A percentile compares a stretch with the other conserved stretches of the same genome.
Evolutionary conservation across 768 basidiomycete species (phyloP).

Genomic region (Tylopilus subfusipes): DNA sequence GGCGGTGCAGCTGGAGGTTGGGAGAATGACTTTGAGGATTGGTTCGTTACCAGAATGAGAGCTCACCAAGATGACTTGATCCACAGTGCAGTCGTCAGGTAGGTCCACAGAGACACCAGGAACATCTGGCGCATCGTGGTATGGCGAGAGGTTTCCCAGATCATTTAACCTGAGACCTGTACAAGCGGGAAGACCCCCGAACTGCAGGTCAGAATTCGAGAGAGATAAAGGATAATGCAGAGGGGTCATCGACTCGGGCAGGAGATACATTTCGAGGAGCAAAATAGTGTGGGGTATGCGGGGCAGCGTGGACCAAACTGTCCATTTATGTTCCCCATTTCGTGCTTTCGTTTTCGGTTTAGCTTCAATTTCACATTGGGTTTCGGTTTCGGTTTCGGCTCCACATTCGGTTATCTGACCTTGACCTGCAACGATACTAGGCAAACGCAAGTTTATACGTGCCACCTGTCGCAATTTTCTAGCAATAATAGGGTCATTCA

Average conservation of each 20-base stretch:
- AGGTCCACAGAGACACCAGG: constrained; percentile 27
- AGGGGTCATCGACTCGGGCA: constrained; percentile 1
- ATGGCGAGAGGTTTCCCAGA: constrained; percentile 38
- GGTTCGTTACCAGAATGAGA: background rate
- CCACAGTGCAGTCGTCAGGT: constrained; percentile 39
- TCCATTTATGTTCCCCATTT: no score
- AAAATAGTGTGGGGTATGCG: no score
- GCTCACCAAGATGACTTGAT: constrained; percentile 39
- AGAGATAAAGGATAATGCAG: constrained; percentile 10
- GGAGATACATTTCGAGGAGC: constrained; percentile 25
- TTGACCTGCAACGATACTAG: no score
- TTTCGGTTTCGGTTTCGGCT: no score
- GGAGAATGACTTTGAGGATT: background rate
- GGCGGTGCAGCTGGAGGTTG: constrained; percentile 36
- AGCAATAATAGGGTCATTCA: no score
- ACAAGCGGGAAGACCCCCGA: no score
- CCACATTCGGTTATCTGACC: no score
- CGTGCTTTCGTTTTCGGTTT: no score
- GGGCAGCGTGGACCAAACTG: no score
- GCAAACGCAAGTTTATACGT: no score
- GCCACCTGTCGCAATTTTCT: no score
- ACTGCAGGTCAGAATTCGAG: background rate
- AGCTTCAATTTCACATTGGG: no score
- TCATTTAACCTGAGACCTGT: constrained; percentile 3
- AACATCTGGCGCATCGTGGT: constrained; percentile 31